Percentiles rank a stretch among this genome's conserved stretches.
Evolutionary conservation across 768 basidiomycete species (phyloP).

Genomic region (Mycena alexandri): DNA sequence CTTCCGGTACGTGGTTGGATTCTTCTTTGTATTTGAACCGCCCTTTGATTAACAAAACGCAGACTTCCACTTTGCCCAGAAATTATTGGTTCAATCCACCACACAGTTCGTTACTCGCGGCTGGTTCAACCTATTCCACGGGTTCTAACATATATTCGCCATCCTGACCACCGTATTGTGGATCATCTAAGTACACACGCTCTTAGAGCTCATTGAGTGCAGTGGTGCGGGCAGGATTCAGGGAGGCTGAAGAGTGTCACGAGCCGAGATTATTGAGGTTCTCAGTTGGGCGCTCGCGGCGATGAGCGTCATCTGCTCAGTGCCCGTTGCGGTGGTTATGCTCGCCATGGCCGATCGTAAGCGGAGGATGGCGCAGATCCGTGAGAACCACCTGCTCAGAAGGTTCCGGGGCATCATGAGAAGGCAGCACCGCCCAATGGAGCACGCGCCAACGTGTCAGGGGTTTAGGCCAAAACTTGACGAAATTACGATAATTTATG

Average conservation of each 20-base stretch:
- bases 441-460: too few relatives aligned
- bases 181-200: slow-evolving; percentile 27
- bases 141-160: slow-evolving; percentile 17
- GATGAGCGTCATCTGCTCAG: slow-evolving; percentile 9
- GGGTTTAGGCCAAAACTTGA: too few relatives aligned
- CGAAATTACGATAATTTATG: too few relatives aligned
- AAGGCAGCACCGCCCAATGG: too few relatives aligned
- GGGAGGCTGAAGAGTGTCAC: slow-evolving; percentile 25
- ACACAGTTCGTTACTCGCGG: slow-evolving; percentile 6
- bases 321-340: slow-evolving; percentile 14
- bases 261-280: slow-evolving; percentile 25
- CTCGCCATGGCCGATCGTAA: slow-evolving; percentile 5
- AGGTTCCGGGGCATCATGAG: background rate
- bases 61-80: slow-evolving; percentile 23
- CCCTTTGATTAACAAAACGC: background rate
- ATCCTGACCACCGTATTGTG: slow-evolving; percentile 23
- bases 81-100: slow-evolving; percentile 18
- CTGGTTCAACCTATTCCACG: background rate
- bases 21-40: too few relatives aligned
- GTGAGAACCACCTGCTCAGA: background rate
- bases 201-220: slow-evolving; percentile 25
- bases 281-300: slow-evolving; percentile 24
- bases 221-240: slow-evolving; percentile 1
- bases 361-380: background rate
- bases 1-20: background rate